phyloP scores from a whole-genome alignment of 73 alveolate species.

The Paramecium sonneborni region DNA sequence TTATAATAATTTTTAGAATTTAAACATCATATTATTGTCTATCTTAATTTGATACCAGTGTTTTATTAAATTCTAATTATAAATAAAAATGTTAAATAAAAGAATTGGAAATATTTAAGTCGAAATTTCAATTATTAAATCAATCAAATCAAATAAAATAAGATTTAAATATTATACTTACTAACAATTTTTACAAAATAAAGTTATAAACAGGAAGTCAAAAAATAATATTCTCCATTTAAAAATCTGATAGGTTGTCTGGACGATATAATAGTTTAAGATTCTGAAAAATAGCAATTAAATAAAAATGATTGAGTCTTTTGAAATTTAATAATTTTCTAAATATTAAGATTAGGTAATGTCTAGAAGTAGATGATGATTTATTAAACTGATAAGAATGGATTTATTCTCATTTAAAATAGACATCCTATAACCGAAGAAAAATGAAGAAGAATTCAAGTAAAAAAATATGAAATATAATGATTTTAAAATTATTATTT shows the following conservation, averaged over 20 bases:
- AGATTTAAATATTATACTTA: neutral
- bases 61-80: neutral
- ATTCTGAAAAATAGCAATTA: neutral
- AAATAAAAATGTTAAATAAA: neutral
- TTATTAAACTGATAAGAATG: neutral
- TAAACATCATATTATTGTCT: neutral
- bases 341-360: neutral
- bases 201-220: neutral
- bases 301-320: neutral
- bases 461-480: neutral
- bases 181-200: neutral
- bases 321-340: neutral
- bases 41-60: neutral
- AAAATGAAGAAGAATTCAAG: neutral
- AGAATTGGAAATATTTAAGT: neutral
- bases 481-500: neutral
- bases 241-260: neutral
- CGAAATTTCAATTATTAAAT: neutral
- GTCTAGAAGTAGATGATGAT: slow-evolving; percentile 32
- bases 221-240: slow-evolving; percentile 19
- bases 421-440: slow-evolving; percentile 25
- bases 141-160: neutral
- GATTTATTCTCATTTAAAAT: slow-evolving; percentile 2
- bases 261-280: neutral
- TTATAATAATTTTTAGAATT: neutral